Percentiles rank a stretch among this genome's conserved stretches.
These are phyloP conservation scores for Penicillium sp. DNA, from an alignment of 2,329 filamentous ascomycete genomes.

Conservation along the genomic window DNA sequence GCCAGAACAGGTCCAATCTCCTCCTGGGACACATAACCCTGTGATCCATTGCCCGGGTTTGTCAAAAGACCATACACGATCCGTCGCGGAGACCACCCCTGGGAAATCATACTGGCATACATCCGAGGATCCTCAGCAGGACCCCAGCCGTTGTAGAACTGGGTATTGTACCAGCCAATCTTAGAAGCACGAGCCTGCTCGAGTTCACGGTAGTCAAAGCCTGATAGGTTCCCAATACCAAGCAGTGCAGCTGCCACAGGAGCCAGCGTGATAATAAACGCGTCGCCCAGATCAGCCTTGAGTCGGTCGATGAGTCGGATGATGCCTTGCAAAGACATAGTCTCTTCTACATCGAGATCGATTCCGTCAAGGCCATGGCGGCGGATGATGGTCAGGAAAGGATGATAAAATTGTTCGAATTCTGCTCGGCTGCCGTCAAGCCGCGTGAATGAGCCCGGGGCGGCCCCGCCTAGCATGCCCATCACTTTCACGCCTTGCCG, in stretches of 20 bases:
- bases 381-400: slow-evolving; percentile 65
- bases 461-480: slow-evolving; percentile 85
- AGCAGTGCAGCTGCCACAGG: slow-evolving; percentile 77
- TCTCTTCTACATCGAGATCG: slow-evolving; percentile 79
- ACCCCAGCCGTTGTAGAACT: slow-evolving; percentile 93
- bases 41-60: slow-evolving; percentile 68
- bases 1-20: slow-evolving; percentile 58
- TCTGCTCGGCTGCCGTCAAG: slow-evolving; percentile 57
- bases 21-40: slow-evolving; percentile 62
- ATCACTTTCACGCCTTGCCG: slow-evolving; percentile 74
- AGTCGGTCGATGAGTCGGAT: slow-evolving; percentile 67
- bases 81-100: slow-evolving; percentile 70
- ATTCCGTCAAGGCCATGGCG: slow-evolving; percentile 65
- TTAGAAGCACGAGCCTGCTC: slow-evolving; percentile 65
- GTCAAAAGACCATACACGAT: slow-evolving; percentile 81
- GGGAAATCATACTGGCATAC: slow-evolving; percentile 45
- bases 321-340: slow-evolving; percentile 65
- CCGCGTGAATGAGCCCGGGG: slow-evolving; percentile 67
- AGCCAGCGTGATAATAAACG: slow-evolving; percentile 76
- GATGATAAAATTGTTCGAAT: slow-evolving; percentile 73
- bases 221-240: slow-evolving; percentile 64
- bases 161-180: slow-evolving; percentile 84
- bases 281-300: slow-evolving; percentile 49
- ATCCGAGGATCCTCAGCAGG: slow-evolving; percentile 54
- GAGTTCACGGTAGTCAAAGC: slow-evolving; percentile 76